phyloP scores from a whole-genome alignment of 306 rosid species.

The Glycyrrhiza uralensis region DNA sequence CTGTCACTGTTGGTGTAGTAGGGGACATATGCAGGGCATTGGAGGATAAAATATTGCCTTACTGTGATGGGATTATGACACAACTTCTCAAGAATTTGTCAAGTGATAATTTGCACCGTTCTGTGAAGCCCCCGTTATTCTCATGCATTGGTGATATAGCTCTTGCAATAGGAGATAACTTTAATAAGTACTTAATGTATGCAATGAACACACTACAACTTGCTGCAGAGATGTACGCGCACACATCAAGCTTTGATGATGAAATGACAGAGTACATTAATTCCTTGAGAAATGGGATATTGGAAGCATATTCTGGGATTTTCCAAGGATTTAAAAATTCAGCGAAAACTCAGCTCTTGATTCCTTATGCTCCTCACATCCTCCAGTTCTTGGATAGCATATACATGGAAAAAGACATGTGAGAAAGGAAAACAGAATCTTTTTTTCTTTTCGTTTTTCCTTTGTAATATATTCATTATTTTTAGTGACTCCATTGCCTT shows the following conservation, averaged over 20 bases:
- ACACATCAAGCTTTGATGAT: slow-evolving; percentile 65
- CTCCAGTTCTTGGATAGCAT: slow-evolving; percentile 90
- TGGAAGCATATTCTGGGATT: slow-evolving; percentile 94
- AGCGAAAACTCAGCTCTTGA: slow-evolving; percentile 74
- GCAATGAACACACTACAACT: slow-evolving; percentile 91
- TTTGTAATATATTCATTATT: not conserved
- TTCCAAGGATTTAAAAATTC: slow-evolving; percentile 91
- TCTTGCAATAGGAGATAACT: slow-evolving; percentile 83
- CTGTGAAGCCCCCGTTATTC: slow-evolving; percentile 85
- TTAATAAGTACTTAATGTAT: slow-evolving; percentile 77
- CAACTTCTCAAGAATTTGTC: slow-evolving; percentile 84
- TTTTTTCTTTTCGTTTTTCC: not conserved
- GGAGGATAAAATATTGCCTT: slow-evolving; percentile 84
- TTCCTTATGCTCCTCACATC: slow-evolving; percentile 80
- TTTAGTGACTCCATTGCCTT: slow-evolving; percentile 3
- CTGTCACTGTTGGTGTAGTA: slow-evolving; percentile 93
- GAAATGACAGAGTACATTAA: slow-evolving; percentile 80
- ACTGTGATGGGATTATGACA: slow-evolving; percentile 90
- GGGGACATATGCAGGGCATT: slow-evolving; percentile 89
- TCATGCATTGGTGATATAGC: slow-evolving; percentile 93
- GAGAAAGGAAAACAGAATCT: slow-evolving; percentile 26
- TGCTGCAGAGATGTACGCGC: slow-evolving; percentile 81
- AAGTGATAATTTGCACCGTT: slow-evolving; percentile 82
- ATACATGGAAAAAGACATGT: slow-evolving; percentile 88
- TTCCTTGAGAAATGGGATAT: slow-evolving; percentile 85